Conservation (phyloP, 805 yeast genomes). For the Wickerhamomyces sydowiorum region DNA sequence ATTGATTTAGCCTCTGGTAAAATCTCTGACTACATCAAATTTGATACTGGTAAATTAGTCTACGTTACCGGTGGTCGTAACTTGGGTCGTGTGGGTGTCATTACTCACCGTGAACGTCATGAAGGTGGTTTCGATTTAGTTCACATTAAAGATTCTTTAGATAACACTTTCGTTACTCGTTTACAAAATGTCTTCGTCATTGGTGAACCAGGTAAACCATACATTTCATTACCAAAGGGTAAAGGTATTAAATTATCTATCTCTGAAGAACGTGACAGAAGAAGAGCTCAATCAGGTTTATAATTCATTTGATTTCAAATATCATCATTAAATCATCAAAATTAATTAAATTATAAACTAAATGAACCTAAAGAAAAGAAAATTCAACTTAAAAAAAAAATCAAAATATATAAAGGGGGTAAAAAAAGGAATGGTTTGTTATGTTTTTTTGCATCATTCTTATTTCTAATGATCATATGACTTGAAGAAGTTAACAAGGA, state of each 20-base stretch:
- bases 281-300: conserved; percentile 63
- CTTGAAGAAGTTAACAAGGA: neutral
- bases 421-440: neutral
- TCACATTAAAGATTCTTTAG: conserved; percentile 92
- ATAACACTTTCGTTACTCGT: conserved; percentile 95
- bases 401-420: neutral
- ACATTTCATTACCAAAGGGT: conserved; percentile 96
- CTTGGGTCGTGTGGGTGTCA: conserved; percentile 97
- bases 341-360: neutral
- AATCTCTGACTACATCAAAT: conserved; percentile 81
- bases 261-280: conserved; percentile 98
- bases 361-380: neutral
- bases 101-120: conserved; percentile 94
- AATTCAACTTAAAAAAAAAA: neutral
- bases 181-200: conserved; percentile 87
- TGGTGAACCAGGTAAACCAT: conserved; percentile 95
- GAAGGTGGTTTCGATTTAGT: conserved; percentile 98
- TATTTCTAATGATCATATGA: conserved; percentile 12
- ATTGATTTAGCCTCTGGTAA: conserved; percentile 95
- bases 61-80: conserved; percentile 98
- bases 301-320: conserved; percentile 6
- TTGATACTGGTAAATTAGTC: conserved; percentile 87
- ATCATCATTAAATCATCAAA: neutral
- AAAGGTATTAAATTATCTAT: conserved; percentile 96
- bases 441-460: neutral